phyloP scores from a whole-genome alignment of 768 basidiomycete genomes.

The Austroboletus eburneus region DNA sequence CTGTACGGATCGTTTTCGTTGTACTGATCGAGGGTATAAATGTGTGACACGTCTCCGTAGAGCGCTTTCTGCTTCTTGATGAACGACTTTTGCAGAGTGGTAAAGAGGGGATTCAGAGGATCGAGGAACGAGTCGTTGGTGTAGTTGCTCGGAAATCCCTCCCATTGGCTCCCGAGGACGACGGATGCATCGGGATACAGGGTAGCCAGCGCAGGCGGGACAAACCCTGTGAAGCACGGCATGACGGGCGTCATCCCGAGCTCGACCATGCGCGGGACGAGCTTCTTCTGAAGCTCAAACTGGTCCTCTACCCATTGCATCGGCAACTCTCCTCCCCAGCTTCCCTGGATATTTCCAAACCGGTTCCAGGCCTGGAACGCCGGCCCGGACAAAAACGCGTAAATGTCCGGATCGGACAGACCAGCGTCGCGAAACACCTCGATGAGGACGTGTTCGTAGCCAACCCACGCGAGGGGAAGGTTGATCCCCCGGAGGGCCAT shows the following conservation, averaged over 20 bases:
- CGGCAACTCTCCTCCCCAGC: slow-evolving; percentile 36
- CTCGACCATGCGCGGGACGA: slow-evolving; percentile 36
- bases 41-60: slow-evolving; percentile 37
- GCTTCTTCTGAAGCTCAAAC: slow-evolving; percentile 33
- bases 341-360: slow-evolving; percentile 41
- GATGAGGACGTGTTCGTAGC: slow-evolving; percentile 36
- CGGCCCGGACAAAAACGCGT: slow-evolving; percentile 34
- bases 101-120: slow-evolving; percentile 37
- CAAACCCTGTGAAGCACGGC: slow-evolving; percentile 41
- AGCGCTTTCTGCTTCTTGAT: slow-evolving; percentile 35
- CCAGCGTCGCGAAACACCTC: slow-evolving; percentile 37
- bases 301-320: slow-evolving; percentile 38
- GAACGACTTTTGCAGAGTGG: slow-evolving; percentile 35
- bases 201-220: slow-evolving; percentile 30
- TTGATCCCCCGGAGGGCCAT: slow-evolving; percentile 39
- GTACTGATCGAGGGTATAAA: slow-evolving; percentile 44
- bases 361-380: slow-evolving; percentile 42
- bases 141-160: slow-evolving; percentile 28
- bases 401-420: slow-evolving; percentile 33
- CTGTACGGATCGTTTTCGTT: slow-evolving; percentile 43
- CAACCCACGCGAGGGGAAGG: slow-evolving; percentile 40
- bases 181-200: slow-evolving; percentile 35
- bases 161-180: slow-evolving; percentile 34
- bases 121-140: slow-evolving; percentile 40
- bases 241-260: slow-evolving; percentile 42